Evolutionary conservation across 2,329 filamentous ascomycete species (phyloP), one percentile per base, ranked within the genome.

Genomic region (Pestalotiopsis sp.): DNA sequence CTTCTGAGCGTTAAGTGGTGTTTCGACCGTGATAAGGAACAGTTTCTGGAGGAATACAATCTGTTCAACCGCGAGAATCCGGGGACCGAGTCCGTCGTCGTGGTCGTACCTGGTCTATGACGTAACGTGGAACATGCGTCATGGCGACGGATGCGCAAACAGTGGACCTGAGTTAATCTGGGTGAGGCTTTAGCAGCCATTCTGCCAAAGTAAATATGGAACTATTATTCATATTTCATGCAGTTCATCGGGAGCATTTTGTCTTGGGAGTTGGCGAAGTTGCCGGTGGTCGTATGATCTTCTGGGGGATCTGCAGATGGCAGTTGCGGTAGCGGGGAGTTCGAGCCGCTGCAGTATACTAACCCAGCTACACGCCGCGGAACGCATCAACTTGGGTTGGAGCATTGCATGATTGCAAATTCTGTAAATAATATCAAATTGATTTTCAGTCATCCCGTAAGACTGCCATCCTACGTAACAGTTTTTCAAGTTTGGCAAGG

Each of bases 101-200:
- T 25, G 36, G 59, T 41, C 59, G 59, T 38, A 61, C 31, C 31
- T 36, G 59, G 59, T 61, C 59, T 61, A 61, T 61, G 59, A 61
- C 59, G 59, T 61, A 61, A 61, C 27, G 36, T 36, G 27, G 59
- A 39, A 36, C 59, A 36, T 61, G 27, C 59, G 31, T 61, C 59
- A 61, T 61, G 14, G 13, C 36, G 59, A 61, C 59, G 59, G 27
- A 61, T 36, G 13, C n/a, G 27, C 27, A 39, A 20, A 36, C 59
- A 36, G 59, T 61, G 59, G 59, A 39, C 36, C 59, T 27, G 23
- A 31, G 27, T 61, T 36, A 38, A 36, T n/a, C 25, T 36, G 25
- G 31, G 38, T 36, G 36, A 20, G 14, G n/a, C 31, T 61, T 36
- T 38, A 14, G n/a, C n/a, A 36, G 57, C 23, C 57, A 59, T 59